These are phyloP conservation scores for Rhododendron molle DNA, from an alignment of 148 eudicot species.

Conservation along the genomic window DNA sequence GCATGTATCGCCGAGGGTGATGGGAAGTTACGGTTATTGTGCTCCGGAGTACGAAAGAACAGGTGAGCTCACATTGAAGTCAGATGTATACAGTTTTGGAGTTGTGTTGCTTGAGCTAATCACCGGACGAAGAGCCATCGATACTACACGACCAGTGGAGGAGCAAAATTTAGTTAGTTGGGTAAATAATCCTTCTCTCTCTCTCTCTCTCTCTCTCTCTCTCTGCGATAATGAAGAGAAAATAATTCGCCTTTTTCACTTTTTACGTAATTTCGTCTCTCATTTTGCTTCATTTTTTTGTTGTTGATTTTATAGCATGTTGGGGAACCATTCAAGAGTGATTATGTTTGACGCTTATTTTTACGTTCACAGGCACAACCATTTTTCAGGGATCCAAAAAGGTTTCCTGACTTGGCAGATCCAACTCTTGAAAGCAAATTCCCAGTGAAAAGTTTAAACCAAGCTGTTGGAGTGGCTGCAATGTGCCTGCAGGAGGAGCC, in stretches of 20 bases:
- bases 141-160: constrained; percentile 43
- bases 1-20: constrained; percentile 41
- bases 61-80: constrained; percentile 51
- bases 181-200: constrained; percentile 20
- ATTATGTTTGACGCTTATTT: neutral
- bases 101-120: constrained; percentile 61
- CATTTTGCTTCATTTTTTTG: neutral
- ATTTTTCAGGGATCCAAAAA: constrained; percentile 56
- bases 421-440: constrained; percentile 44
- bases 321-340: neutral
- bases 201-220: neutral
- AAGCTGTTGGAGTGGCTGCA: constrained; percentile 83
- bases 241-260: neutral
- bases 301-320: neutral
- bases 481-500: constrained; percentile 88
- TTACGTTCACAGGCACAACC: constrained; percentile 66
- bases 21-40: constrained; percentile 64
- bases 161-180: constrained; percentile 66
- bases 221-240: neutral
- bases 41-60: constrained; percentile 59
- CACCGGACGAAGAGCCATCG: constrained; percentile 52
- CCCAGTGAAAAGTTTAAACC: constrained; percentile 56
- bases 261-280: neutral
- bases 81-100: constrained; percentile 66
- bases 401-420: constrained; percentile 75